phyloP scores from a whole-genome alignment of 768 basidiomycete genomes.

The Tricholoma bakamatsutake region DNA sequence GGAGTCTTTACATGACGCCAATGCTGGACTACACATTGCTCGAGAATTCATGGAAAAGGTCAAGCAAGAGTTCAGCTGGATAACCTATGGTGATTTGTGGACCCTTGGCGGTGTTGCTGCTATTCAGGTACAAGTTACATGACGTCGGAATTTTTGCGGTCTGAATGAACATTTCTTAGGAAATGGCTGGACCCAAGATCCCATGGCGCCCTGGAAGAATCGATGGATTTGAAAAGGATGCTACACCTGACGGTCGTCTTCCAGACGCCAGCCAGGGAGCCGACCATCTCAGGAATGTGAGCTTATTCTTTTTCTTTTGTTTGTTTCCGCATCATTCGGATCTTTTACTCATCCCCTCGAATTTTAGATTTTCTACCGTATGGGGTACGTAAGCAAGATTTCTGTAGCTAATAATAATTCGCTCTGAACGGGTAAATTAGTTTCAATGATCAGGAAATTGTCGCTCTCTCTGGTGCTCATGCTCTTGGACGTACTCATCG shows the following conservation, averaged over 20 bases:
- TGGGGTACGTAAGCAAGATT: slow-evolving; percentile 47
- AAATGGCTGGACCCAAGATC: slow-evolving; percentile 89
- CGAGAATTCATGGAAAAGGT: slow-evolving; percentile 80
- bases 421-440: slow-evolving; percentile 15
- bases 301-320: slow-evolving; percentile 21
- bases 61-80: slow-evolving; percentile 88
- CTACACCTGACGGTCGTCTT: slow-evolving; percentile 83
- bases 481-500: slow-evolving; percentile 93
- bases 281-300: slow-evolving; percentile 76
- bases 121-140: slow-evolving; percentile 47
- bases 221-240: slow-evolving; percentile 72
- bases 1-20: slow-evolving; percentile 79
- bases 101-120: slow-evolving; percentile 92
- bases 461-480: slow-evolving; percentile 90
- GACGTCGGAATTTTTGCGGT: not conserved
- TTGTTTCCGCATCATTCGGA: not conserved
- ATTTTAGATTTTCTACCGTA: slow-evolving; percentile 79
- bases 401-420: not conserved
- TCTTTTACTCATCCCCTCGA: not conserved
- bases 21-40: slow-evolving; percentile 76
- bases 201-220: slow-evolving; percentile 93
- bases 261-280: slow-evolving; percentile 82
- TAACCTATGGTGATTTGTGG: slow-evolving; percentile 95
- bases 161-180: slow-evolving; percentile 31
- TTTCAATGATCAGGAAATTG: slow-evolving; percentile 97